Evolutionary conservation across 495 filamentous ascomycete genomes (phyloP), one percentile per base, ranked within the genome.

Genomic region (Neohortaea acidophila): DNA sequence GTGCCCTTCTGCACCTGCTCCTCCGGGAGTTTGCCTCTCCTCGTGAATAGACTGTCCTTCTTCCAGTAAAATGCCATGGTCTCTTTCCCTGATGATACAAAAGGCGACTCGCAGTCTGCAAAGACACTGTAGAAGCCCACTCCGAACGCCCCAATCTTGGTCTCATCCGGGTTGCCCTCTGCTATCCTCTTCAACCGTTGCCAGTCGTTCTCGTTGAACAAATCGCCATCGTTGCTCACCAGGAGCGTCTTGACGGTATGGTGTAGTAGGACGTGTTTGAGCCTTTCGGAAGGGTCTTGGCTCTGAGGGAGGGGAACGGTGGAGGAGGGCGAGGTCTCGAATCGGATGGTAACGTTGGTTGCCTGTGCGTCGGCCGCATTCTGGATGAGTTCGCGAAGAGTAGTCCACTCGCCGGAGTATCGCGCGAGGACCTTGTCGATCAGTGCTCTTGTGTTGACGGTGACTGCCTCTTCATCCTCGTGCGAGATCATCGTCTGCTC

Each of bases 41-140:
- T 77, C 3, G 91, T 99, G 54, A 89, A 94, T 3, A 99, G 67
- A 5, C 81, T 80, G 57, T 94, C 92, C 13, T 77, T 81, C 56
- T 92, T 94, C 91, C 91, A 99, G 60, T 94, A 96, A 56, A 99
- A 99, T 9, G 87, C 87, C 81, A 99, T 91, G 17, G 83, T 86
- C 52, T 89, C 72, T 35, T 70, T 71, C 2, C 89, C 91, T 0
- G 87, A 94, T 31, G 79, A 84, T 36, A 96, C 78, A 55, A 96
- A 94, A 3, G 91, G 91, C 50, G 94, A 84, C 54, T 99, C 91
- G 53, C 85, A 94, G 53, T 96, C 89, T 44, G 89, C 81, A 59
- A 99, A 99, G 23, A 96, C 89, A 57, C 82, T 89, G 64, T 99
- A 99, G 58, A 99, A 96, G 2, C 91, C 91, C 25, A 99, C 91